Conservation (phyloP, 2,329 filamentous ascomycete species). For the Ciborinia camelliae region DNA sequence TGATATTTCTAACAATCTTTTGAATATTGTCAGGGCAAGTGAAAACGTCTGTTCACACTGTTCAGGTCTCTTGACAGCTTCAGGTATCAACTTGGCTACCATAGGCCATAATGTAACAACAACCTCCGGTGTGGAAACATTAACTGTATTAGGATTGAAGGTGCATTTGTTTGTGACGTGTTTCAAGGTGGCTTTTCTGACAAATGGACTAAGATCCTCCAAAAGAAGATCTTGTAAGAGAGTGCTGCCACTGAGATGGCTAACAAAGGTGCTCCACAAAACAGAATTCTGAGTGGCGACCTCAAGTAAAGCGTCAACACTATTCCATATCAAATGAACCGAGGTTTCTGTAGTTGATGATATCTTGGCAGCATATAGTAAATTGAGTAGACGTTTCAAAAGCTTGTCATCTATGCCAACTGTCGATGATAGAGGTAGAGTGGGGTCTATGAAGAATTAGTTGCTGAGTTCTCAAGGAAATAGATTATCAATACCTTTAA, state of each 20-base stretch:
- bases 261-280: constrained; percentile 46
- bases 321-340: constrained; percentile 41
- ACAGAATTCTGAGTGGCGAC: constrained; percentile 45
- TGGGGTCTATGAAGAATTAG: constrained; percentile 39
- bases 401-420: constrained; percentile 38
- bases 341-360: constrained; percentile 30
- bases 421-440: constrained; percentile 36
- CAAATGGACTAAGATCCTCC: constrained; percentile 40
- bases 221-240: constrained; percentile 44
- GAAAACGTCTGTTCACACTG: constrained; percentile 40
- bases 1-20: constrained; percentile 39
- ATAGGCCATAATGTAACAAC: constrained; percentile 48
- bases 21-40: constrained; percentile 43
- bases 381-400: constrained; percentile 36
- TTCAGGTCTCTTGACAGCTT: constrained; percentile 25
- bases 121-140: constrained; percentile 41
- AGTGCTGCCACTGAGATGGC: constrained; percentile 38
- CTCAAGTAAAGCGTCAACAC: constrained; percentile 48
- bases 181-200: constrained; percentile 36
- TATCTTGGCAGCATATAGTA: constrained; percentile 32
- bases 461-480: constrained; percentile 15
- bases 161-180: constrained; percentile 35
- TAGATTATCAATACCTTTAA: constrained; percentile 46
- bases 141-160: constrained; percentile 31
- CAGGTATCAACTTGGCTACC: constrained; percentile 31